Percentiles rank a stretch among this genome's conserved stretches.
Evolutionary conservation across 139 green algal genomes (phyloP).

Genomic region (Coelastrella sp.): DNA sequence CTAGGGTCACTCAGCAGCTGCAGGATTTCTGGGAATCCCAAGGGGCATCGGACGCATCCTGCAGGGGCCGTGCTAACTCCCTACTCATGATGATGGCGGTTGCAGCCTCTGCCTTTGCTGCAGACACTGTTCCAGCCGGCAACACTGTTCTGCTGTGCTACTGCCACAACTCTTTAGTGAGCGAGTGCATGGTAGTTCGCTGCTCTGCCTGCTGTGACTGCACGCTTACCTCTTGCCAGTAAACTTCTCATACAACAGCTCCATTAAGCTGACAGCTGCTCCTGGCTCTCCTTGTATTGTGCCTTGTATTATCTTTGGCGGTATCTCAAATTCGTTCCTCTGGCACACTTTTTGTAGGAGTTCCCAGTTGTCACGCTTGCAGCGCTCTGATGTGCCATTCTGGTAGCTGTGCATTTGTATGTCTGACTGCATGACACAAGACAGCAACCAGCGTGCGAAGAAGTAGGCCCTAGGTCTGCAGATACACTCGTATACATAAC

Average conservation of each 20-base stretch:
- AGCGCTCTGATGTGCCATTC: slow-evolving; percentile 65
- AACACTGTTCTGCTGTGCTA: no score
- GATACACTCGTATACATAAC: no score
- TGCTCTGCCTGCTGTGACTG: background rate
- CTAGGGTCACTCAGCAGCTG: no score
- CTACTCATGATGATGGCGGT: no score
- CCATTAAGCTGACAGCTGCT: slow-evolving; percentile 60
- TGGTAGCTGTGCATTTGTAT: slow-evolving; percentile 76
- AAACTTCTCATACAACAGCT: slow-evolving; percentile 70
- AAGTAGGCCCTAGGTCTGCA: no score
- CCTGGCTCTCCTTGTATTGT: slow-evolving; percentile 59
- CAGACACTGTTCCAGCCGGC: no score
- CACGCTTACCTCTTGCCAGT: slow-evolving; percentile 73
- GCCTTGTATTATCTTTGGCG: slow-evolving; percentile 59
- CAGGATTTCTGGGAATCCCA: no score
- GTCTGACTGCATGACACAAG: slow-evolving; percentile 55
- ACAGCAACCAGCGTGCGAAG: background rate
- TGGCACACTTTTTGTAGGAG: slow-evolving; percentile 49
- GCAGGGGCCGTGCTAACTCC: no score
- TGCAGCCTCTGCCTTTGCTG: no score
- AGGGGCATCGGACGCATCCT: no score
- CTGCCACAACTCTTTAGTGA: no score
- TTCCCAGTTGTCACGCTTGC: slow-evolving; percentile 74
- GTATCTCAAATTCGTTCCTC: slow-evolving; percentile 29
- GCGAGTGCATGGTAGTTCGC: background rate